Conservation (phyloP, 768 basidiomycete species). For the Clitopilus passeckerianus region DNA sequence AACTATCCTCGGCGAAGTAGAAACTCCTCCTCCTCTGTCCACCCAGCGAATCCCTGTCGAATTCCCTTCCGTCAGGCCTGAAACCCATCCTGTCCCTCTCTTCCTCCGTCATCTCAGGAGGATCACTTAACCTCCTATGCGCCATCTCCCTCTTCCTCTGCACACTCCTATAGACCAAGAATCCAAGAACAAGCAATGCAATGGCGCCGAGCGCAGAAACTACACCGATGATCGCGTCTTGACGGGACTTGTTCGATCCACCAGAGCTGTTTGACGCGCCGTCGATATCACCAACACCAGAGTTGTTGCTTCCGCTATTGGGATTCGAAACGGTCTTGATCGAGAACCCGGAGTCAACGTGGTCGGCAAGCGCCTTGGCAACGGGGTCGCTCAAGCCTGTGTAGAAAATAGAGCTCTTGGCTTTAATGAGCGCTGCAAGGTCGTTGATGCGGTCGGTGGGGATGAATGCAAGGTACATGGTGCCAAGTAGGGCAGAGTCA, state of each 20-base stretch:
- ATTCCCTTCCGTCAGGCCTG: conserved; percentile 63
- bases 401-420: conserved; percentile 61
- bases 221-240: conserved; percentile 90
- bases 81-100: conserved; percentile 26
- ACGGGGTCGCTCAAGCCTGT: conserved; percentile 38
- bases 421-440: conserved; percentile 64
- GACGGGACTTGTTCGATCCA: conserved; percentile 43
- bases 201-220: conserved; percentile 79
- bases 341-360: conserved; percentile 66
- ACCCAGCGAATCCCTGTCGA: conserved; percentile 73
- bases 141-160: conserved; percentile 63
- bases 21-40: conserved; percentile 72
- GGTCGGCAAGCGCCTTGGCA: conserved; percentile 51
- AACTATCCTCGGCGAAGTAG: conserved; percentile 83
- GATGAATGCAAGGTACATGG: conserved; percentile 71
- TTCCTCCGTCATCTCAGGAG: conserved; percentile 23
- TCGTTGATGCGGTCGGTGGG: conserved; percentile 46
- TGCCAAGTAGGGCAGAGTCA: conserved; percentile 52
- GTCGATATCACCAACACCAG: conserved; percentile 12
- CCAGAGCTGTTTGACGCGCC: conserved; percentile 20
- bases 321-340: conserved; percentile 44
- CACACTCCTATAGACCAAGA: conserved; percentile 66
- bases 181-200: conserved; percentile 65
- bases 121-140: conserved; percentile 70
- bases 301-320: conserved; percentile 13